A percentile compares a stretch with the other conserved stretches of the same genome.
Evolutionary conservation across 2,329 filamentous ascomycete genomes (phyloP).

Genomic region (Colletotrichum musicola): DNA sequence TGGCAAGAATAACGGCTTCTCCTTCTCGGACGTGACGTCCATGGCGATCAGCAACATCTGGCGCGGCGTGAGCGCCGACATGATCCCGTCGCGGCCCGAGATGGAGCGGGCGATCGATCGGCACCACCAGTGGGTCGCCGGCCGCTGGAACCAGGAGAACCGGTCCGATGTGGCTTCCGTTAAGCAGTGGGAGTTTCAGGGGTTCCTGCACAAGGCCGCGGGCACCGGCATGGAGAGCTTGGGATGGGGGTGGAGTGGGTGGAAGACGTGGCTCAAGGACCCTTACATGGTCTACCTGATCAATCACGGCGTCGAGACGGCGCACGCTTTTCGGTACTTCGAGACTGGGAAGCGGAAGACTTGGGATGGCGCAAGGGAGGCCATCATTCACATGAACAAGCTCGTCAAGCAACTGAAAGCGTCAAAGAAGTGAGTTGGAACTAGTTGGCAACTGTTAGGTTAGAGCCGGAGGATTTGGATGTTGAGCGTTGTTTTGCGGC

Average conservation of each 20-base stretch:
- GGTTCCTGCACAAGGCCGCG: conserved; percentile 52
- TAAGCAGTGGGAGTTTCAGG: conserved; percentile 49
- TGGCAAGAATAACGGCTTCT: conserved; percentile 49
- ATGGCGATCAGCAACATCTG: conserved; percentile 57
- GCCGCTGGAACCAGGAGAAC: conserved; percentile 41
- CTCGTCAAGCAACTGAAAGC: conserved; percentile 47
- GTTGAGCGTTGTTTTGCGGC: no score
- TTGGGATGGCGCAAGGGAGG: conserved; percentile 55
- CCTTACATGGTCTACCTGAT: conserved; percentile 52
- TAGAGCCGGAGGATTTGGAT: no score
- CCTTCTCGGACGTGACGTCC: conserved; percentile 51
- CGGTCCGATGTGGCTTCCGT: conserved; percentile 41
- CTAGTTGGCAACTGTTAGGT: no score
- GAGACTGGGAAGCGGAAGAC: conserved; percentile 54
- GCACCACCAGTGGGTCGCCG: conserved; percentile 46
- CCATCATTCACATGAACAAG: conserved; percentile 47
- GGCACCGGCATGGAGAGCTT: conserved; percentile 58
- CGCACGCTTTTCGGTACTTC: conserved; percentile 56
- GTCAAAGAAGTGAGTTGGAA: neutral
- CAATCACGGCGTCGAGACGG: conserved; percentile 55
- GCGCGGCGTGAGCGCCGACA: conserved; percentile 45
- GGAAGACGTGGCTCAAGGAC: conserved; percentile 56
- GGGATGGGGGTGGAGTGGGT: conserved; percentile 55
- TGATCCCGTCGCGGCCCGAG: conserved; percentile 45
- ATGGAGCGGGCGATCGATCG: conserved; percentile 47